phyloP scores from a whole-genome alignment of 352 stramenopile species.

The Globisporangium emineosum region DNA sequence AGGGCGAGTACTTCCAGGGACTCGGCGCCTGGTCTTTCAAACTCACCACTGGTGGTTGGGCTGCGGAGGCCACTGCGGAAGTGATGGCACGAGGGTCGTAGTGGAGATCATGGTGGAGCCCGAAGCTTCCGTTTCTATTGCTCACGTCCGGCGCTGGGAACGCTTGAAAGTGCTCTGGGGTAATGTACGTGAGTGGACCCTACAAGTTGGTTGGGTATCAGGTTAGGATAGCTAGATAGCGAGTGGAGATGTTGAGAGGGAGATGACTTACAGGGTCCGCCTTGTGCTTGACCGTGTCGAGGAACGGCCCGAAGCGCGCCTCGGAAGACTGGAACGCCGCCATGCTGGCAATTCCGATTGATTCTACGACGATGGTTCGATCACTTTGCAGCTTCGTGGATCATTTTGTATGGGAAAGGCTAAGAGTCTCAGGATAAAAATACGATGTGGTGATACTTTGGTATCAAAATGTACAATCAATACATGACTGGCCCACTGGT shows the following conservation, averaged over 20 bases:
- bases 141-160: constrained; percentile 13
- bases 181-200: constrained; percentile 47
- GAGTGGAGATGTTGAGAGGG: not conserved
- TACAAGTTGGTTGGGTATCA: constrained; percentile 16
- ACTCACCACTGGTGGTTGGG: constrained; percentile 2
- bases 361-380: not conserved
- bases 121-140: constrained; percentile 38
- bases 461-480: not conserved
- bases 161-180: constrained; percentile 17
- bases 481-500: not conserved
- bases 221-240: not conserved
- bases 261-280: constrained; percentile 34
- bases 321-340: constrained; percentile 44
- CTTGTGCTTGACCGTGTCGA: constrained; percentile 29
- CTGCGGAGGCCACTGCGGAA: not conserved
- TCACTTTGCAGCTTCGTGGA: not conserved
- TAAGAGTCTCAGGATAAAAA: constrained; percentile 8
- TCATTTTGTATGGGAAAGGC: not conserved
- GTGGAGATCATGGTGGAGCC: constrained; percentile 23
- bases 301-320: constrained; percentile 46
- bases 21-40: constrained; percentile 20
- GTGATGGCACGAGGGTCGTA: constrained; percentile 7
- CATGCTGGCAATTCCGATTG: constrained; percentile 11
- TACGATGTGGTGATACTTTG: not conserved
- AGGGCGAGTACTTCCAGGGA: constrained; percentile 39